These are phyloP conservation scores for Arthrobotrys musiformis DNA, from an alignment of 2,329 filamentous ascomycete species.

Conservation along the genomic window DNA sequence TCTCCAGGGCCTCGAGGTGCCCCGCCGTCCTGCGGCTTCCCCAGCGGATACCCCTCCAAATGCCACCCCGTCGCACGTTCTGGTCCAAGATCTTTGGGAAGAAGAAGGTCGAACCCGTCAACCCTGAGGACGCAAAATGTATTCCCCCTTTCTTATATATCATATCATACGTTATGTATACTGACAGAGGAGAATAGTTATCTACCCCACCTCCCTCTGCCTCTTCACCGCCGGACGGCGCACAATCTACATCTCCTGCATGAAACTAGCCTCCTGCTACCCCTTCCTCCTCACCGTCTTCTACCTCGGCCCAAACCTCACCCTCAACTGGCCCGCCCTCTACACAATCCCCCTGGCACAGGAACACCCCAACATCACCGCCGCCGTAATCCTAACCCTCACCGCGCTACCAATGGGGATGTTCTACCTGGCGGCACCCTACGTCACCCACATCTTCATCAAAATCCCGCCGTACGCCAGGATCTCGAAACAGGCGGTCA, in stretches of 20 bases:
- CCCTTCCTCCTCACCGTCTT: conserved; percentile 54
- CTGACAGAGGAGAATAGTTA: conserved; percentile 4
- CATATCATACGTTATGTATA: background rate
- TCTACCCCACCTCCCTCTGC: conserved; percentile 50
- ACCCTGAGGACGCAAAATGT: conserved; percentile 49
- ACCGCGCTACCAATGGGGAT: conserved; percentile 48
- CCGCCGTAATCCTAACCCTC: conserved; percentile 10
- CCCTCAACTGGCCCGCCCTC: conserved; percentile 35
- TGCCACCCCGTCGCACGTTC: conserved; percentile 50
- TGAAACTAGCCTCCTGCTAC: conserved; percentile 50
- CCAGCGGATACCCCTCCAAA: conserved; percentile 4
- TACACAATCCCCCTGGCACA: conserved; percentile 30
- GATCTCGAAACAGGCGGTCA: conserved; percentile 36
- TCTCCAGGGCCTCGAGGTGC: too few relatives aligned
- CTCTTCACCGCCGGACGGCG: conserved; percentile 49
- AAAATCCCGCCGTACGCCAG: conserved; percentile 58
- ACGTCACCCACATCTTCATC: conserved; percentile 58
- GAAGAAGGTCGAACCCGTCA: conserved; percentile 28
- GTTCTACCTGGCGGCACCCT: conserved; percentile 57
- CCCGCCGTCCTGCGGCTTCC: background rate
- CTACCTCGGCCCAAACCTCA: conserved; percentile 52
- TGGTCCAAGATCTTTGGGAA: conserved; percentile 46
- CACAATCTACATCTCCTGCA: conserved; percentile 46
- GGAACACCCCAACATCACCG: conserved; percentile 31
- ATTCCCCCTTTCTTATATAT: background rate